A percentile compares a stretch with the other conserved stretches of the same genome.
Evolutionary conservation across 192 early-diverging fungal genomes (phyloP).

Genomic region (Backusella psychrophila): DNA sequence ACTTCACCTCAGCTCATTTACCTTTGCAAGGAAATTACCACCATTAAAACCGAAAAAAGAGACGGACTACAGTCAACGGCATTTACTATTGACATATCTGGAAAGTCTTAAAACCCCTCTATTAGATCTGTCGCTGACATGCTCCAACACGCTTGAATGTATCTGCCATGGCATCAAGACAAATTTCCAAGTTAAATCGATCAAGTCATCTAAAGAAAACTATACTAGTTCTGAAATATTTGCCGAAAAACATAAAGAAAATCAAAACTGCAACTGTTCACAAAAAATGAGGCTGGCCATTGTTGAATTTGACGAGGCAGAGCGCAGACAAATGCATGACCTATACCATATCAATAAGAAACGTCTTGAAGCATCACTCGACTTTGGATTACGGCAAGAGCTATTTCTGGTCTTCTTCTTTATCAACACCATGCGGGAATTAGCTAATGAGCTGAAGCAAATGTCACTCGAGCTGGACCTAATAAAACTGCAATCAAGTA

Average conservation of each 20-base stretch:
- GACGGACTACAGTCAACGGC: constrained; percentile 37
- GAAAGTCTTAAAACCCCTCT: constrained; percentile 46
- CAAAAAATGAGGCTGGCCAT: constrained; percentile 9
- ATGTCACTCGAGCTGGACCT: constrained; percentile 10
- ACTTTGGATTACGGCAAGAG: constrained; percentile 39
- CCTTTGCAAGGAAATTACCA: neutral
- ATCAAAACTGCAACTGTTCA: constrained; percentile 18
- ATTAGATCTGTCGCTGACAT: constrained; percentile 36
- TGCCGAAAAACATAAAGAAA: neutral
- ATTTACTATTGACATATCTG: constrained; percentile 44
- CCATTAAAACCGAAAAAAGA: constrained; percentile 35
- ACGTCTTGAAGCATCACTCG: neutral
- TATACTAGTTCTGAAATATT: neutral
- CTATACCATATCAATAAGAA: constrained; percentile 6
- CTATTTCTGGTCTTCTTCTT: constrained; percentile 52
- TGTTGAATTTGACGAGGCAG: constrained; percentile 22
- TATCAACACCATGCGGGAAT: constrained; percentile 45
- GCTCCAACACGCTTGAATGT: constrained; percentile 27
- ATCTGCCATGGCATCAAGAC: constrained; percentile 7
- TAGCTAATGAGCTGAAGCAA: constrained; percentile 40
- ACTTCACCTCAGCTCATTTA: neutral
- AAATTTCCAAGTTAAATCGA: constrained; percentile 22
- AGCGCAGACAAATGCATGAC: constrained; percentile 17
- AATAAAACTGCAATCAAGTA: constrained; percentile 1
- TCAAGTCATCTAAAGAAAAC: neutral